phyloP scores from a whole-genome alignment of 805 yeast species.

The Spathaspora girioi region DNA sequence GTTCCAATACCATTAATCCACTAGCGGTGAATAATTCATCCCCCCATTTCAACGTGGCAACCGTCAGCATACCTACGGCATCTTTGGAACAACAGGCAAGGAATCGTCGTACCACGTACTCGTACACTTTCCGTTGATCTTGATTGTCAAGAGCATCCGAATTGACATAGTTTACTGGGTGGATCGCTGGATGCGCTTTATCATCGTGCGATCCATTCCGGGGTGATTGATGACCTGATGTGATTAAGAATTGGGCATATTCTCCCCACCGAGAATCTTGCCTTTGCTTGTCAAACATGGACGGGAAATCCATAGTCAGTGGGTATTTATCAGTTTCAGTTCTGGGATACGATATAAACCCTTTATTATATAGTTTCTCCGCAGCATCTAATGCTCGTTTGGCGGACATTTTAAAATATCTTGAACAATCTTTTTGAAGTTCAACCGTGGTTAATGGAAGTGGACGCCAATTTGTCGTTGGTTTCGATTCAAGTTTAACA shows the following conservation, averaged over 20 bases:
- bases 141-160: slow-evolving; percentile 20
- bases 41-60: slow-evolving; percentile 71
- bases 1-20: slow-evolving; percentile 72
- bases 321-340: slow-evolving; percentile 95
- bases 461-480: slow-evolving; percentile 77
- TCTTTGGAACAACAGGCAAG: slow-evolving; percentile 90
- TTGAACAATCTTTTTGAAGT: slow-evolving; percentile 81
- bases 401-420: slow-evolving; percentile 71
- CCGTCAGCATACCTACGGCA: slow-evolving; percentile 73
- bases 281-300: slow-evolving; percentile 58
- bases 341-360: slow-evolving; percentile 92
- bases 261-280: slow-evolving; percentile 62
- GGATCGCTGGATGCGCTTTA: slow-evolving; percentile 98
- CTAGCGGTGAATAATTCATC: slow-evolving; percentile 65
- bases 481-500: slow-evolving; percentile 48
- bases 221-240: slow-evolving; percentile 57
- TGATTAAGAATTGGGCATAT: slow-evolving; percentile 49
- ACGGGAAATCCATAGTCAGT: slow-evolving; percentile 62
- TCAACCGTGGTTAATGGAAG: slow-evolving; percentile 93
- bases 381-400: slow-evolving; percentile 74
- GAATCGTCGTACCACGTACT: slow-evolving; percentile 79
- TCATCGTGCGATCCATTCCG: slow-evolving; percentile 83
- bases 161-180: slow-evolving; percentile 62
- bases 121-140: slow-evolving; percentile 72
- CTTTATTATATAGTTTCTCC: slow-evolving; percentile 79